phyloP scores from a whole-genome alignment of 2,329 filamentous ascomycete genomes.

The Cryphonectria nitschkei region DNA sequence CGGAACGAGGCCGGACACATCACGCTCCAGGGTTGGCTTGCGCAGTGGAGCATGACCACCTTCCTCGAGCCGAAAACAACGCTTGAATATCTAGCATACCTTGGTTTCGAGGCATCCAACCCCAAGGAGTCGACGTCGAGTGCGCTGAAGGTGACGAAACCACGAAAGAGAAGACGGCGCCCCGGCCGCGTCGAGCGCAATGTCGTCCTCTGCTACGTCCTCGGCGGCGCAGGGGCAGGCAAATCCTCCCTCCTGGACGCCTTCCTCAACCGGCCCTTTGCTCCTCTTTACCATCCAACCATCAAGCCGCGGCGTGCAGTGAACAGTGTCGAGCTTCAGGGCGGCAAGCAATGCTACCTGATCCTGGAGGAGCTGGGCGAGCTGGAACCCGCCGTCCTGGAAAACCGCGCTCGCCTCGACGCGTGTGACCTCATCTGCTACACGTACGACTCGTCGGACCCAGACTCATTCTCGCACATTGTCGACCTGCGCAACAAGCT shows the following conservation, averaged over 20 bases:
- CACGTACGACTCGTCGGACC: constrained; percentile 94
- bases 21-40: constrained; percentile 95
- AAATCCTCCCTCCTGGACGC: constrained; percentile 91
- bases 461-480: constrained; percentile 93
- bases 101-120: constrained; percentile 86
- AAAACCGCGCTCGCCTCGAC: constrained; percentile 88
- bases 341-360: constrained; percentile 95
- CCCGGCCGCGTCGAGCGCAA: constrained; percentile 89
- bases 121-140: constrained; percentile 77
- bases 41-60: constrained; percentile 99
- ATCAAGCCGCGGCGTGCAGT: constrained; percentile 94
- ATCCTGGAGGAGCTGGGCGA: constrained; percentile 95
- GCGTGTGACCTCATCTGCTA: constrained; percentile 94
- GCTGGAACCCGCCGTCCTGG: constrained; percentile 90
- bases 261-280: constrained; percentile 88
- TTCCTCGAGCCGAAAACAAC: constrained; percentile 96
- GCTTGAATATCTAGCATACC: constrained; percentile 91
- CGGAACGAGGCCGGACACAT: constrained; percentile 94
- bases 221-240: constrained; percentile 83
- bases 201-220: constrained; percentile 89
- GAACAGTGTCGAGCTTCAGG: constrained; percentile 93
- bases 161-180: constrained; percentile 80
- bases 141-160: constrained; percentile 89
- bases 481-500: constrained; percentile 78
- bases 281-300: constrained; percentile 82